Evolutionary conservation across 768 basidiomycete genomes (phyloP).

Genomic region (Fistulinella prunicolor): DNA sequence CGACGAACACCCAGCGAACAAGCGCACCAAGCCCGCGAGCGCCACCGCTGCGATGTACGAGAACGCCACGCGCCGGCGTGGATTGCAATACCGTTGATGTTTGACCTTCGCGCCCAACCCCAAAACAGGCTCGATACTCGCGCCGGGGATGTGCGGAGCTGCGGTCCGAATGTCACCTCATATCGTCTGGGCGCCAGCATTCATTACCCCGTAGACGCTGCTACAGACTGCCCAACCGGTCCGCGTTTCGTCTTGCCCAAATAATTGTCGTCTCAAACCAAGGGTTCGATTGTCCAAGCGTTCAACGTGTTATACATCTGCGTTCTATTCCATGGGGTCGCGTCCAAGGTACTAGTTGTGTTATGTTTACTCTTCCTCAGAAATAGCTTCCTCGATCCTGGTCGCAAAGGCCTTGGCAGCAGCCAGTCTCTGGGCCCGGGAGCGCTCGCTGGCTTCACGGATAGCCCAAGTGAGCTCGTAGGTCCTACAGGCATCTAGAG

Average conservation of each 20-base stretch:
- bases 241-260: too few relatives aligned
- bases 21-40: conserved; percentile 36
- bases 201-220: too few relatives aligned
- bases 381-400: conserved; percentile 23
- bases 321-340: neutral
- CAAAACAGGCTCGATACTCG: conserved; percentile 23
- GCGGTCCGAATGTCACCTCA: conserved; percentile 35
- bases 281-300: neutral
- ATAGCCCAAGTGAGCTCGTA: conserved; percentile 96
- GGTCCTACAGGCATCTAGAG: conserved; percentile 75
- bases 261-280: too few relatives aligned
- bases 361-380: conserved; percentile 25
- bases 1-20: conserved; percentile 47
- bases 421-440: conserved; percentile 47
- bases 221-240: too few relatives aligned
- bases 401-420: conserved; percentile 32
- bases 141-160: conserved; percentile 40
- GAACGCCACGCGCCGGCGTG: conserved; percentile 41
- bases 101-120: conserved; percentile 37
- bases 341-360: neutral
- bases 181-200: too few relatives aligned
- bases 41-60: conserved; percentile 42
- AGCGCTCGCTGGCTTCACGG: conserved; percentile 70
- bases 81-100: conserved; percentile 42
- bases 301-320: neutral